Evolutionary conservation across 352 stramenopile genomes (phyloP), one percentile per base, ranked within the genome.

Genomic region (Phytophthora pisi): DNA sequence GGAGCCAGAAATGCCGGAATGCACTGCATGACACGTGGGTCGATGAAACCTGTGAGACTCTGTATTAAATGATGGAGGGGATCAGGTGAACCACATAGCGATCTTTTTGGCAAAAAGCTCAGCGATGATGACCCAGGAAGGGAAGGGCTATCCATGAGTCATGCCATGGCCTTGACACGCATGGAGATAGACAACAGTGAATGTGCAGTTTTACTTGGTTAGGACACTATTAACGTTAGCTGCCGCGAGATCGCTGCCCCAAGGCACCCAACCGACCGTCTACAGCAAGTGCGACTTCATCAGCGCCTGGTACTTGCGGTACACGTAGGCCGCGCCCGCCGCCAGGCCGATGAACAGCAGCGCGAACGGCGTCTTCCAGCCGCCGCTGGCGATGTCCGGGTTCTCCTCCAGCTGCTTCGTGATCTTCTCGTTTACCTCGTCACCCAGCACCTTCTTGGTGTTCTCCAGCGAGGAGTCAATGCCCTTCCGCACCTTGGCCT

Each of bases 231-330:
- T 64, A 20, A 54, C 23, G 66, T 34, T 58, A 73, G 45, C 50
- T 61, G 57, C 23, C 40, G 51, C 20, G 51, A 59, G 10, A 24
- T 23, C 24, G 34, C 36, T 58, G 13, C 2, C 5, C 28, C 30
- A 56, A 46, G 51, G 50, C 46, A 57, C 15, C 46, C 4, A 56
- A 45, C 42, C 36, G 45, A 67, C 47, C 45, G 56, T 50, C 60
- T 92, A 96, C 72, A 96, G 73, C 77, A 96, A 71, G 75, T 96
- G 88, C 43, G 84, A 92, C 81, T 96, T 96, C 78, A 93, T 88
- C 20, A 96, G 74, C 62, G 78, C 78, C 63, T 90, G 76, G 77
- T 96, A 96, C 82, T 96, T 96, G 68, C 81, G 84, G 73, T 94
- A 96, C 60, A 86, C 77, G 49, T 81, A 84, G 23, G 65, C 68